phyloP scores from a whole-genome alignment of 345 rosid species.

The Linum usitatissimum region DNA sequence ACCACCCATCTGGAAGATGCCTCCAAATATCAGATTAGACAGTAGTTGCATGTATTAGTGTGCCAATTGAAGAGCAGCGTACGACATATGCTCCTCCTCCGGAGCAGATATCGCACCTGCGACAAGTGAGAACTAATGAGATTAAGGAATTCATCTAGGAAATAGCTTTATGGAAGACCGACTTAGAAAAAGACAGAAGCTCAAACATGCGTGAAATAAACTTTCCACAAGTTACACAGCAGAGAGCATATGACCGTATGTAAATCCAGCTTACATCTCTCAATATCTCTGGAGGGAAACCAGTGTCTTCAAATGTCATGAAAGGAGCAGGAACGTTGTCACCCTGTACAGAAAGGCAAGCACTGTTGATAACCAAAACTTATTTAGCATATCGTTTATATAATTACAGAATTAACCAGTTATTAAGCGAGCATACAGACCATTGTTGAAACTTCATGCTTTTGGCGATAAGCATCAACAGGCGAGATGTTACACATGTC shows the following conservation, averaged over 20 bases:
- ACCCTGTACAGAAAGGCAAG: slow-evolving; percentile 41
- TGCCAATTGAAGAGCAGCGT: slow-evolving; percentile 81
- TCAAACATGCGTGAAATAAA: slow-evolving; percentile 18
- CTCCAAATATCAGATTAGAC: slow-evolving; percentile 61
- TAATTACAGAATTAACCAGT: neutral
- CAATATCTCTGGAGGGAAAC: slow-evolving; percentile 85
- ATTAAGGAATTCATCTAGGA: slow-evolving; percentile 18
- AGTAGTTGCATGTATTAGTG: slow-evolving; percentile 43
- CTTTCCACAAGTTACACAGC: slow-evolving; percentile 10
- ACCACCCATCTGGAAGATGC: slow-evolving; percentile 68
- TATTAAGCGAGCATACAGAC: slow-evolving; percentile 30
- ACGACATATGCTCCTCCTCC: slow-evolving; percentile 89
- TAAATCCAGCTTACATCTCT: slow-evolving; percentile 56
- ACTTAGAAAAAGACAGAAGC: slow-evolving; percentile 17
- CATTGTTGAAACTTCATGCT: slow-evolving; percentile 82
- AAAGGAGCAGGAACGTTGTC: slow-evolving; percentile 84
- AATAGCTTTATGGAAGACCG: neutral
- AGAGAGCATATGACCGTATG: slow-evolving; percentile 11
- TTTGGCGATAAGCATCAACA: slow-evolving; percentile 59
- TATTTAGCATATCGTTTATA: slow-evolving; percentile 2
- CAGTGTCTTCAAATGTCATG: slow-evolving; percentile 84
- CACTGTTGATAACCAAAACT: slow-evolving; percentile 7
- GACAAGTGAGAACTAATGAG: slow-evolving; percentile 62
- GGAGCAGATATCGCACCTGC: slow-evolving; percentile 99
- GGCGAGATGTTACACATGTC: slow-evolving; percentile 46